phyloP scores from a whole-genome alignment of 2,329 filamentous ascomycete species.

The Atkinsonella hypoxylon region DNA sequence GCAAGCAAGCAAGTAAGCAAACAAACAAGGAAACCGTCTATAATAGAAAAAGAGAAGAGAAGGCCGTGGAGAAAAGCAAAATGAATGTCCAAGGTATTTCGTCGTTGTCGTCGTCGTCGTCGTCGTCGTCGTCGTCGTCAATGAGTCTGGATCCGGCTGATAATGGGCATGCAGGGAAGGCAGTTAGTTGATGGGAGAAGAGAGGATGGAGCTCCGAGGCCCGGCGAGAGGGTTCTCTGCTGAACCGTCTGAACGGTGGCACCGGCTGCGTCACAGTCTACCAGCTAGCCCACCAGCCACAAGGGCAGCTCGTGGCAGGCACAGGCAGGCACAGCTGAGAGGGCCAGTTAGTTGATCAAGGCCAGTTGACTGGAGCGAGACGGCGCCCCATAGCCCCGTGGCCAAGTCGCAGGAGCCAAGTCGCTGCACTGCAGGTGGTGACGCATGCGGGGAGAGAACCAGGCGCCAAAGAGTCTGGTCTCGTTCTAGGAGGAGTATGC shows the following conservation, averaged over 20 bases:
- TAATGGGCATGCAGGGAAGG: not conserved
- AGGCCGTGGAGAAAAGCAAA: not conserved
- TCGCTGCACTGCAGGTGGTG: too few relatives aligned
- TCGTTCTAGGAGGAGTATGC: too few relatives aligned
- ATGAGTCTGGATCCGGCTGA: not conserved
- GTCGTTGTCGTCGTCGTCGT: too few relatives aligned
- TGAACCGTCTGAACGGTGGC: not conserved
- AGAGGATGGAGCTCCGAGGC: conserved; percentile 3
- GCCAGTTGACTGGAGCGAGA: too few relatives aligned
- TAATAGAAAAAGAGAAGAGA: not conserved
- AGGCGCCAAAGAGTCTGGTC: too few relatives aligned
- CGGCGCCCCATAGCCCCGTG: too few relatives aligned
- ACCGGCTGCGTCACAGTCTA: not conserved
- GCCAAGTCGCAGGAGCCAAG: too few relatives aligned
- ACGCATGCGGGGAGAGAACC: too few relatives aligned
- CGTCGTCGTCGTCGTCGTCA: conserved; percentile 7
- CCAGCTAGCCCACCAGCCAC: not conserved
- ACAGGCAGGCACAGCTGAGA: too few relatives aligned
- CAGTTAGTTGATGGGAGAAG: not conserved
- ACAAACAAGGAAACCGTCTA: not conserved
- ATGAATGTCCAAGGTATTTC: conserved; percentile 2
- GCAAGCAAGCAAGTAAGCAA: not conserved
- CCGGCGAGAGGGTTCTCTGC: conserved; percentile 6
- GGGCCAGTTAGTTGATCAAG: too few relatives aligned
- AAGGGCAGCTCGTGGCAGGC: too few relatives aligned